phyloP scores from a whole-genome alignment of 768 basidiomycete genomes.

The Chiua virens region DNA sequence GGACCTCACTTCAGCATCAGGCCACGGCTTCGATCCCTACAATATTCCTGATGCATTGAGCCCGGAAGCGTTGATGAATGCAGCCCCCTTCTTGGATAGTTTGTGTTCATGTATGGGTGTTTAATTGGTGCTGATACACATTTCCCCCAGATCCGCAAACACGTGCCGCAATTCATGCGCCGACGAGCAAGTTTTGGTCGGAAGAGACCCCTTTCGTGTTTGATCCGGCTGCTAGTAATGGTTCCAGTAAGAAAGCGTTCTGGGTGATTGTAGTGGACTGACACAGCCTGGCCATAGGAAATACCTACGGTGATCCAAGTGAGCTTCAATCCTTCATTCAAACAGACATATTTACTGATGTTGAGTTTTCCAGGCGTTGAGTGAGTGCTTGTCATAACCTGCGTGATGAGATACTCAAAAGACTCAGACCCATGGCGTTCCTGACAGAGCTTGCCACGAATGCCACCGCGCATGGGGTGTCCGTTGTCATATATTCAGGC shows the following conservation, averaged over 20 bases:
- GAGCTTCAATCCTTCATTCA: conserved; percentile 6
- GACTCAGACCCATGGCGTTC: conserved; percentile 57
- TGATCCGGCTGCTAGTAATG: background rate
- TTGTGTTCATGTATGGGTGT: conserved; percentile 42
- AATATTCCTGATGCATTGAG: conserved; percentile 43
- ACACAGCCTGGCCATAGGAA: conserved; percentile 3
- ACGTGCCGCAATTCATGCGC: conserved; percentile 63
- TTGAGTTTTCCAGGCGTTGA: conserved; percentile 26
- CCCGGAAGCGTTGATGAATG: conserved; percentile 50
- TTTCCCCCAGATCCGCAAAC: conserved; percentile 44
- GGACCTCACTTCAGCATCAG: background rate
- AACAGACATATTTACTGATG: background rate
- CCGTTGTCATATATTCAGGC: conserved; percentile 61
- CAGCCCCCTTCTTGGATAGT: conserved; percentile 57
- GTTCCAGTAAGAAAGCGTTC: conserved; percentile 8
- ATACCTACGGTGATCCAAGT: conserved; percentile 29
- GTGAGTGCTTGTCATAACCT: conserved; percentile 20
- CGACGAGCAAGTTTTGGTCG: conserved; percentile 53
- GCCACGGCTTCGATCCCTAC: conserved; percentile 40
- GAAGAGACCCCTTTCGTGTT: conserved; percentile 25
- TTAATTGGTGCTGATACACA: conserved; percentile 37
- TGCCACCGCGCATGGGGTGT: conserved; percentile 46
- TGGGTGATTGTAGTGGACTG: background rate
- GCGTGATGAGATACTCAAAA: background rate
- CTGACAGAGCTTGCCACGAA: conserved; percentile 63